These are phyloP conservation scores for Arbutus unedo DNA, from an alignment of 148 eudicot species.

Conservation along the genomic window DNA sequence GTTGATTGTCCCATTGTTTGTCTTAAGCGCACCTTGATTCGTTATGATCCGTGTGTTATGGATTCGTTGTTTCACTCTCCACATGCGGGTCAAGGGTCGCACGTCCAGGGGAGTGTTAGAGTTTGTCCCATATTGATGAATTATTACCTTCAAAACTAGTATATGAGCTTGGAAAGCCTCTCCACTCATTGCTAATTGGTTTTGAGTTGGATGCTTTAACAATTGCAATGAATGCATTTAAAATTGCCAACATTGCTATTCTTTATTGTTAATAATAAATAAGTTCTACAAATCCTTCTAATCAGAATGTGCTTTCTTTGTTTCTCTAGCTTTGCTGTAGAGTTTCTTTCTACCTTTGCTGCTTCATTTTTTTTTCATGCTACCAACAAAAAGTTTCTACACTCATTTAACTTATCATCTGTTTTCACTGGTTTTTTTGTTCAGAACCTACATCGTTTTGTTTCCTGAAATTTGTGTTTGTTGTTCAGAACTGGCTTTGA, in stretches of 20 bases:
- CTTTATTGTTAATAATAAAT: neutral
- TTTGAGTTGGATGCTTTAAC: too few species aligned
- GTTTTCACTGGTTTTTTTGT: neutral
- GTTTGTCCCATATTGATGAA: too few species aligned
- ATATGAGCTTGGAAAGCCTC: too few species aligned
- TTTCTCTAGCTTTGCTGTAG: neutral
- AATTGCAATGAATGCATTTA: neutral
- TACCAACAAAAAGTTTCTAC: neutral
- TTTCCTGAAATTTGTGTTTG: slow-evolving; percentile 2
- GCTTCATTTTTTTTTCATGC: neutral
- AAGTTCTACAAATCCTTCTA: neutral
- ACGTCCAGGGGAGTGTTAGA: too few species aligned
- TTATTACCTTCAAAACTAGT: too few species aligned
- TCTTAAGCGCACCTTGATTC: too few species aligned
- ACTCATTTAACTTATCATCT: neutral
- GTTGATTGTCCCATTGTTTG: too few species aligned
- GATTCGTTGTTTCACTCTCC: too few species aligned
- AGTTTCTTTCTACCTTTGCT: slow-evolving; percentile 8
- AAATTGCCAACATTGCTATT: neutral
- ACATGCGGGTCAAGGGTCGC: too few species aligned
- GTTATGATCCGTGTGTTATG: too few species aligned
- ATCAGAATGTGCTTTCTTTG: neutral
- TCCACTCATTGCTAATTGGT: too few species aligned
- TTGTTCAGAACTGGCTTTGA: slow-evolving; percentile 82
- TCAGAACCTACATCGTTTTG: neutral